phyloP scores from a whole-genome alignment of 768 basidiomycete genomes.

The Panaeolus papilionaceus region DNA sequence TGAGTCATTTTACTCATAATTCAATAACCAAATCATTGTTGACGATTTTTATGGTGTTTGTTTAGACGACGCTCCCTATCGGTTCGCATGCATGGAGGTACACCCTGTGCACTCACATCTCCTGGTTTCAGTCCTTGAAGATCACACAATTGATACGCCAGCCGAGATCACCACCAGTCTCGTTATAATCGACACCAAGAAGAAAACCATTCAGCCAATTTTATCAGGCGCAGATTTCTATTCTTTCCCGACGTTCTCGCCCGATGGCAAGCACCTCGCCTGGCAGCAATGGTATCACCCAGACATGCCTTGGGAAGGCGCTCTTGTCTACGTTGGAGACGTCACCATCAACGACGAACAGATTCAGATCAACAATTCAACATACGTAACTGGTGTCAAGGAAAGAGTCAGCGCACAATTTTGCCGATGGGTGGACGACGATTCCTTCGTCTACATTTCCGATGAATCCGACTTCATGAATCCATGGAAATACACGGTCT shows the following conservation, averaged over 20 bases:
- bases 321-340: slow-evolving; percentile 48
- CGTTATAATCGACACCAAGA: slow-evolving; percentile 53
- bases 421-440: slow-evolving; percentile 59
- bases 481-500: slow-evolving; percentile 57
- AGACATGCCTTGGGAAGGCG: slow-evolving; percentile 17
- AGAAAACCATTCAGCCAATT: slow-evolving; percentile 48
- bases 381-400: slow-evolving; percentile 53
- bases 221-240: slow-evolving; percentile 71
- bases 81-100: slow-evolving; percentile 65
- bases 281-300: slow-evolving; percentile 69
- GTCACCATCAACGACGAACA: slow-evolving; percentile 33
- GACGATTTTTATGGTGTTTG: slow-evolving; percentile 21
- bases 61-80: slow-evolving; percentile 44
- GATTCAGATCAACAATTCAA: slow-evolving; percentile 40
- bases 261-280: slow-evolving; percentile 57
- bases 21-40: slow-evolving; percentile 30
- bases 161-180: slow-evolving; percentile 58
- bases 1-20: slow-evolving; percentile 45
- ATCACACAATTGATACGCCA: slow-evolving; percentile 56
- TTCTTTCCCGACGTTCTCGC: slow-evolving; percentile 59
- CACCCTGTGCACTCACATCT: slow-evolving; percentile 57
- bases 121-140: slow-evolving; percentile 68
- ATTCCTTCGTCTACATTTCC: slow-evolving; percentile 60
- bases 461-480: slow-evolving; percentile 70
- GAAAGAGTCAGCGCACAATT: slow-evolving; percentile 55